Percentiles rank a stretch among this genome's conserved stretches.
These are phyloP conservation scores for grape (Vitis vinifera) DNA, from an alignment of 164 flowering plant genomes.

Conservation along the genomic window ASM3070453v1 NC_081818.1:8074501-8075000, in stretches of 20 bases:
- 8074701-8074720: conserved; percentile 5
- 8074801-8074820: conserved; percentile 24
- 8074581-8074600: background rate
- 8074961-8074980: too few relatives aligned
- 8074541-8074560: background rate
- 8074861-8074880: background rate
- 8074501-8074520: background rate
- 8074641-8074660: conserved; percentile 9
- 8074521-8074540: background rate
- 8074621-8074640: conserved; percentile 11
- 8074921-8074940: too few relatives aligned
- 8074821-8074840: background rate
- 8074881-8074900: too few relatives aligned
- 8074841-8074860: background rate
- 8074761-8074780: conserved; percentile 28
- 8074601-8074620: background rate
- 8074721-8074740: conserved; percentile 13
- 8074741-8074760: conserved; percentile 18
- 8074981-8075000: background rate
- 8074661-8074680: conserved; percentile 9
- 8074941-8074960: too few relatives aligned
- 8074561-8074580: background rate
- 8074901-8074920: too few relatives aligned
- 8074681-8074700: conserved; percentile 20
- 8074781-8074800: conserved; percentile 29